Percentiles rank a stretch among this genome's conserved stretches.
These are phyloP conservation scores for Galerina marginata DNA, from an alignment of 768 basidiomycete genomes.

Conservation along the genomic window DNA sequence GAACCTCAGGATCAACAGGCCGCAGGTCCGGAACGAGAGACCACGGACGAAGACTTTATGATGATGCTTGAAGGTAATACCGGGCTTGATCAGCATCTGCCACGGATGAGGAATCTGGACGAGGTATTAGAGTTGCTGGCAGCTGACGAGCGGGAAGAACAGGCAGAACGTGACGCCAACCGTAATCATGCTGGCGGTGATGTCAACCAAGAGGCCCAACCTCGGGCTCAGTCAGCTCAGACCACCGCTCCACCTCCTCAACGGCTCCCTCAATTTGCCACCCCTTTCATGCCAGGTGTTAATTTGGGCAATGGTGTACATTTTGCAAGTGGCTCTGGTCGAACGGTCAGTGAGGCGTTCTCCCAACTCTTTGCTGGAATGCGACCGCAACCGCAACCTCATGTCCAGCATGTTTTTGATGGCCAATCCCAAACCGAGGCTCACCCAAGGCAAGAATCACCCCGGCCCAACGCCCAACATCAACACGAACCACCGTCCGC, in stretches of 20 bases:
- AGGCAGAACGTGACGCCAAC: neutral
- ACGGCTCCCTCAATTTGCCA: neutral
- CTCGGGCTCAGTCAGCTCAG: neutral
- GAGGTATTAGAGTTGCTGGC: conserved; percentile 10
- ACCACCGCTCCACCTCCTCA: neutral
- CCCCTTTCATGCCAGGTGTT: neutral
- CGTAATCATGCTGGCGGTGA: neutral
- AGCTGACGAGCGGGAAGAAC: neutral
- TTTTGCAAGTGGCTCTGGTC: conserved; percentile 26
- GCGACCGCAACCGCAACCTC: conserved; percentile 13
- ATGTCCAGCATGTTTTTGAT: conserved; percentile 2
- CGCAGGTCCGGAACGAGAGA: too few species aligned
- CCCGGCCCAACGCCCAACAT: neutral
- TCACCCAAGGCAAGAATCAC: neutral
- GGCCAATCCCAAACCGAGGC: neutral
- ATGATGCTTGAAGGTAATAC: conserved; percentile 7
- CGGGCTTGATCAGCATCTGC: neutral
- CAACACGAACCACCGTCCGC: conserved; percentile 3
- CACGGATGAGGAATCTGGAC: conserved; percentile 3
- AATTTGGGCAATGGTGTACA: conserved; percentile 17
- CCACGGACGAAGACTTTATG: neutral
- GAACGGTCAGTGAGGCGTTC: conserved; percentile 33
- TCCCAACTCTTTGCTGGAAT: conserved; percentile 26
- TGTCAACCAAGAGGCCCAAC: neutral
- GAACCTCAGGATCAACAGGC: neutral